Evolutionary conservation across 495 filamentous ascomycete genomes (phyloP), one percentile per base, ranked within the genome.

Genomic region (Bryoglossum gracile): DNA sequence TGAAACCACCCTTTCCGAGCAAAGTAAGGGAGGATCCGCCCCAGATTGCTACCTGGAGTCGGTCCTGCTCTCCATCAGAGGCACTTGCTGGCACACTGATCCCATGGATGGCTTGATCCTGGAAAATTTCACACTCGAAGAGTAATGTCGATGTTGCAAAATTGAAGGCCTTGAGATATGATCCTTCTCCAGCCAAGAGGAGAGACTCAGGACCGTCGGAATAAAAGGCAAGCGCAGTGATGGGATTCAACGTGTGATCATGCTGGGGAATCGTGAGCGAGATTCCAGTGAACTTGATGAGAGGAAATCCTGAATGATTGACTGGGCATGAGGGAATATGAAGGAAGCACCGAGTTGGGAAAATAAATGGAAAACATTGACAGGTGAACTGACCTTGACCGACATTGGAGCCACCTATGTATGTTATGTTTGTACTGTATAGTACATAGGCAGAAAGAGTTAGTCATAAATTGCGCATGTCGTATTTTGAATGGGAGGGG

Each of bases 171-270:
- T 77, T 78, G n/a, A 95, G 60, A 35, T 76, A 81, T 3, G 74
- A 74, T 24, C 89, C 89, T 62, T 94, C 86, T 60, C 83, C 91
- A 0, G 75, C 77, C 8, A 95, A 62, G 11, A 95, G 57, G 21
- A 68, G 48, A 51, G 61, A 48, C 30, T 56, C 63, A 22, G 61
- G 49, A 2, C 30, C 51, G 33, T 55, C 51, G 4, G 52, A 44
- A 24, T 63, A 66, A 39, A 79, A 73, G 18, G 70, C 72, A 13
- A 84, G 60, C 0, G 78, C 78, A 16, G 80, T 83, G 44, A 84
- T 69, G 21, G 81, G 80, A 44, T 58, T 71, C 6, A 78, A 60
- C n/a, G 56, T 59, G 24, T 59, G 48, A 39, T 63, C 65, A 58
- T 66, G 58, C 57, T 59, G 37, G 13, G 13, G 26, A 6, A n/a